A percentile compares a stretch with the other conserved stretches of the same genome.
phyloP scores from a whole-genome alignment of 2,329 filamentous ascomycete genomes.

The Cercospora sesami region DNA sequence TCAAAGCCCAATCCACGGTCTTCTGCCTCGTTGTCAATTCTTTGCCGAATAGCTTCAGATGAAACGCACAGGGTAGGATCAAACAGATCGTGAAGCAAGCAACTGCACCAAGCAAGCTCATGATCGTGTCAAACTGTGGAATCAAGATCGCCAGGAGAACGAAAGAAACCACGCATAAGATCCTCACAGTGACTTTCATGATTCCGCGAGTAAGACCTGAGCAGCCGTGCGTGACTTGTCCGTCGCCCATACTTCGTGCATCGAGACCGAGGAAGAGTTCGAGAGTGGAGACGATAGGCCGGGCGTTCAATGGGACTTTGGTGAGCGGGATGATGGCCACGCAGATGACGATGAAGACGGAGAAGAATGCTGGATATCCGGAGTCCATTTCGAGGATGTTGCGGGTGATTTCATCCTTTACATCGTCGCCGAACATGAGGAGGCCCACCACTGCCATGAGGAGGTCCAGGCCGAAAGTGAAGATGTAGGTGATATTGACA shows the following conservation, averaged over 20 bases:
- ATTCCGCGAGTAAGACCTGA: conserved; percentile 59
- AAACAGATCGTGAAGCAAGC: conserved; percentile 94
- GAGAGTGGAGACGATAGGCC: conserved; percentile 81
- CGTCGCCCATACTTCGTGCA: conserved; percentile 52
- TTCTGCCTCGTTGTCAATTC: conserved; percentile 67
- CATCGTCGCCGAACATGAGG: conserved; percentile 92
- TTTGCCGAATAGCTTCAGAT: conserved; percentile 81
- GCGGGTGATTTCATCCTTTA: conserved; percentile 83
- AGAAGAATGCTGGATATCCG: conserved; percentile 72
- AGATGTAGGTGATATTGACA: conserved; percentile 77
- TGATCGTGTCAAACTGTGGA: conserved; percentile 84
- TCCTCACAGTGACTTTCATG: conserved; percentile 61
- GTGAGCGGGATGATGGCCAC: conserved; percentile 92
- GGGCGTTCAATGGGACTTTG: conserved; percentile 70
- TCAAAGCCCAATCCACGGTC: conserved; percentile 65
- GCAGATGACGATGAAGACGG: conserved; percentile 78
- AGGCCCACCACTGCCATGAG: conserved; percentile 80
- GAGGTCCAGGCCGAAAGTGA: conserved; percentile 79
- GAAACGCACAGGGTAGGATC: conserved; percentile 83
- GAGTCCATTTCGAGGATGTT: conserved; percentile 69
- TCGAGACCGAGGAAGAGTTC: conserved; percentile 80
- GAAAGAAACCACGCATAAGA: conserved; percentile 69
- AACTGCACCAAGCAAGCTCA: conserved; percentile 85
- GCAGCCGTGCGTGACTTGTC: conserved; percentile 54
- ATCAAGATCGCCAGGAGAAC: conserved; percentile 71